Percentiles rank a stretch among this genome's conserved stretches.
These are phyloP conservation scores for Penicillium odoratum DNA, from an alignment of 495 filamentous ascomycete species.

Conservation along the genomic window DNA sequence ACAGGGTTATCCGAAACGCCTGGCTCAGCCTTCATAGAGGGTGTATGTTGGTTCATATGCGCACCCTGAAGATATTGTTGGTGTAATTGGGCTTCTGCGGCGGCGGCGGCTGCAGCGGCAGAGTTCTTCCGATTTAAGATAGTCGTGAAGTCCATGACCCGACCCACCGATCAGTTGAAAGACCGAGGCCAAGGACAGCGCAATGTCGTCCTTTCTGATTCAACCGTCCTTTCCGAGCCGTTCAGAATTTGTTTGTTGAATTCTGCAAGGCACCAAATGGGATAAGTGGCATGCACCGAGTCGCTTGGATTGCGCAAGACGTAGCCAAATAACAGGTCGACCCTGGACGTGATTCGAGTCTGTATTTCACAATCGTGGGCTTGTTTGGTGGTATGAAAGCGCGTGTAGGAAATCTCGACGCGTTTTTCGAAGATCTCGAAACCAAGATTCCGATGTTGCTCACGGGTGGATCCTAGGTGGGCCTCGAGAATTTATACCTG, in stretches of 20 bases:
- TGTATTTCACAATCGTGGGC: slow-evolving; percentile 7
- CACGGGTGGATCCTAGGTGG: background rate
- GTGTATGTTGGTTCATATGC: slow-evolving; percentile 41
- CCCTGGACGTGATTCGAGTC: background rate
- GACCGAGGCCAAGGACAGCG: slow-evolving; percentile 39
- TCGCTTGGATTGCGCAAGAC: slow-evolving; percentile 5
- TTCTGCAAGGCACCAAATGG: slow-evolving; percentile 9
- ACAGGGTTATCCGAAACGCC: slow-evolving; percentile 66
- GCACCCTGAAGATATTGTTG: slow-evolving; percentile 56
- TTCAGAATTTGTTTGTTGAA: slow-evolving; percentile 4
- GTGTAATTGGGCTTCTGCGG: slow-evolving; percentile 51
- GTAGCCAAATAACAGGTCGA: background rate
- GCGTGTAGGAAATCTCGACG: background rate
- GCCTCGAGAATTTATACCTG: slow-evolving; percentile 1
- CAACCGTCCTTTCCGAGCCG: slow-evolving; percentile 5
- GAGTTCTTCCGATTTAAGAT: slow-evolving; percentile 66
- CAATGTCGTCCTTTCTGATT: slow-evolving; percentile 20
- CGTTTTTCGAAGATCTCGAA: background rate
- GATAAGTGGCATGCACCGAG: slow-evolving; percentile 19
- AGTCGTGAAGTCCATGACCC: slow-evolving; percentile 69
- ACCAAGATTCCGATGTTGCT: background rate
- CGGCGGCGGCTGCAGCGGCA: slow-evolving; percentile 46
- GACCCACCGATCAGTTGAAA: slow-evolving; percentile 36
- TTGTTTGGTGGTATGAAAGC: background rate
- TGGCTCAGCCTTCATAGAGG: slow-evolving; percentile 65